Conservation (phyloP, 139 green algal species). For the Medakamo hakoo region DNA sequence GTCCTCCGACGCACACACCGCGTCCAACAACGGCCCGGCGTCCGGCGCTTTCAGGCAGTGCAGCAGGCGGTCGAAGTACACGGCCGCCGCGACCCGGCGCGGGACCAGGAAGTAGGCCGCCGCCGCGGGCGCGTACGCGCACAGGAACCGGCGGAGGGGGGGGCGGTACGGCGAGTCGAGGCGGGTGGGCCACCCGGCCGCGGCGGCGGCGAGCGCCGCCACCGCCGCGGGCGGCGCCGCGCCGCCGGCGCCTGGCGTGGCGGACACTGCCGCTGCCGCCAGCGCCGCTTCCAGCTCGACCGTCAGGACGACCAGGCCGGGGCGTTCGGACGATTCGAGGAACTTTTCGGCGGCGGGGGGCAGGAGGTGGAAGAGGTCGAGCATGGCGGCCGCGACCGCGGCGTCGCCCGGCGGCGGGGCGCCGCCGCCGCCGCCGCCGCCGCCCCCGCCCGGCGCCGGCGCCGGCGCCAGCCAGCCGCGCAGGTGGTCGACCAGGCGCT, state of each 20-base stretch:
- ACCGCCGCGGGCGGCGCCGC: too few relatives aligned
- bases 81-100: slow-evolving; percentile 28
- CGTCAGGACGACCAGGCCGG: slow-evolving; percentile 75
- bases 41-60: slow-evolving; percentile 54
- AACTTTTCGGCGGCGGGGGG: slow-evolving; percentile 68
- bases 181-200: slow-evolving; percentile 9
- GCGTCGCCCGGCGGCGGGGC: slow-evolving; percentile 57
- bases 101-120: slow-evolving; percentile 16
- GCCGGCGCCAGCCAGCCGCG: slow-evolving; percentile 70
- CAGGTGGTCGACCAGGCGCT: slow-evolving; percentile 90
- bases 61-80: slow-evolving; percentile 67
- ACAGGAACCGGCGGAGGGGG: slow-evolving; percentile 73
- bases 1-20: slow-evolving; percentile 32
- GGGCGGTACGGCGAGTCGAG: slow-evolving; percentile 62
- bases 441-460: slow-evolving; percentile 8
- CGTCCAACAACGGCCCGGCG: slow-evolving; percentile 48
- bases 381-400: slow-evolving; percentile 63
- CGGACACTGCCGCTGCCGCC: slow-evolving; percentile 2
- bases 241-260: slow-evolving; percentile 8
- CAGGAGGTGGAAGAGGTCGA: slow-evolving; percentile 93
- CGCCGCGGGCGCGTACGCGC: slow-evolving; percentile 46
- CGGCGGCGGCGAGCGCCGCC: too few relatives aligned
- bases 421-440: slow-evolving; percentile 9
- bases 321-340: slow-evolving; percentile 44
- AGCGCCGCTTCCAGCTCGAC: slow-evolving; percentile 83